Base-by-base conservation (phyloP, 306 rosid genomes). In the Alnus rubra region DNA sequence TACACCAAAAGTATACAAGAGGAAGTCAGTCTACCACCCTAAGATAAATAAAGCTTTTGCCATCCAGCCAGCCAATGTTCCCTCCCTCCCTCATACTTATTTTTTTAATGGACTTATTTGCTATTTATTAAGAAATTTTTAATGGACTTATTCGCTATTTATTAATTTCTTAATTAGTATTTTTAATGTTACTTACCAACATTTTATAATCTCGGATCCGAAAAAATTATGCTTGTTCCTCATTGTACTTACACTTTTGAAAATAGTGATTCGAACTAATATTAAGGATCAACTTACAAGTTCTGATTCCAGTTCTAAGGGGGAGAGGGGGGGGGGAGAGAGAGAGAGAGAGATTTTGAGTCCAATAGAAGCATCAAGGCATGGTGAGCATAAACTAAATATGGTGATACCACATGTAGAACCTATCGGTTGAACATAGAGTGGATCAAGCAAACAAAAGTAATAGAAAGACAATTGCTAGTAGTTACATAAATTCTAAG, bases 401-500 rank as follows among this genome's bases (percentile, higher is more conserved):
- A 64, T 64, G 11, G 19, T 48, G 48, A n/a, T 77, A 73, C 50
- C 62, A 77, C n/a, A 65, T 23, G 73, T 74, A 67, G 51, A 72
- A 52, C 48, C 47, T 51, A 59, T 58, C 33, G 56, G 37, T 18
- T n/a, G 30, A 45, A 59, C 72, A 69, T 31, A 37, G 39, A 48
- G 48, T 49, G 56, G 35, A 37, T 37, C 18, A 65, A 76, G 56
- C 68, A 74, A 67, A 80, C 4, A 55, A 71, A 50, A 67, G 44
- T 35, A 63, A 62, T 67, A 73, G 47, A 70, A 45, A 58, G 54
- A 15, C 51, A 50, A 42, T 60, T 39, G 44, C 44, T 39, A 39
- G 44, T 39, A 39, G 44, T 5, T 39, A 39, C 5, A 39, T 39
- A 67, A 69, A 31, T 51, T 56, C 23, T 53, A 11, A 60, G 63